phyloP scores from a whole-genome alignment of 108 stramenopile species.

The Cyclotella distinguenda region DNA sequence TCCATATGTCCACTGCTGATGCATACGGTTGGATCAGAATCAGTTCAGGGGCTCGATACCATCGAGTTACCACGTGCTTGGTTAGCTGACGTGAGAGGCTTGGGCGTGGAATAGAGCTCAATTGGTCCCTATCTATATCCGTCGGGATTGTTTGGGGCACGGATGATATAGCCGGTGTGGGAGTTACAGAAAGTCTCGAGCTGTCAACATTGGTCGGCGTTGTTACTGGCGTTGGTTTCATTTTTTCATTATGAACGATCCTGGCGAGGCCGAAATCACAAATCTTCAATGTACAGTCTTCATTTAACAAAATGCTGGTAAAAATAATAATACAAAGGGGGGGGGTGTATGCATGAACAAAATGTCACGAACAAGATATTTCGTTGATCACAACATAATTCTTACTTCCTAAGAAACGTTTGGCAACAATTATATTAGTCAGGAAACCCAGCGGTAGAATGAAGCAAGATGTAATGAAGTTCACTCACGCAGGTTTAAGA shows the following conservation, averaged over 20 bases:
- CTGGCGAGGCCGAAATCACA: slow-evolving; percentile 98
- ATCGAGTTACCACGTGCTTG: slow-evolving; percentile 98
- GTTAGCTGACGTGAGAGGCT: slow-evolving; percentile 90
- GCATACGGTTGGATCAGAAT: slow-evolving; percentile 96
- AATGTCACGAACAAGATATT: too few relatives aligned
- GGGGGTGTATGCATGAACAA: too few relatives aligned
- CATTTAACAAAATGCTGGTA: slow-evolving; percentile 91
- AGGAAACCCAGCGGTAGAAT: background rate
- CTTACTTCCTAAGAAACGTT: slow-evolving; percentile 20
- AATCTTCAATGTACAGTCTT: slow-evolving; percentile 97
- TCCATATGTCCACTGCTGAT: slow-evolving; percentile 97
- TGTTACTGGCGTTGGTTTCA: slow-evolving; percentile 13
- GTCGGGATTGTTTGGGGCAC: slow-evolving; percentile 4
- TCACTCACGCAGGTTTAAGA: slow-evolving; percentile 54
- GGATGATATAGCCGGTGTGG: slow-evolving; percentile 1
- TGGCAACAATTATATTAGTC: background rate
- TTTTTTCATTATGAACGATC: slow-evolving; percentile 68
- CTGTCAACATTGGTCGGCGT: slow-evolving; percentile 11
- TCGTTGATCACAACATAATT: background rate
- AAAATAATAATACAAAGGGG: background rate
- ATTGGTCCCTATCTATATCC: slow-evolving; percentile 28
- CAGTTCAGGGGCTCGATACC: slow-evolving; percentile 99
- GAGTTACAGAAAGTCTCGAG: background rate
- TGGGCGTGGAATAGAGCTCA: slow-evolving; percentile 13
- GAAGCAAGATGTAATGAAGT: background rate